Base-by-base conservation (phyloP, 306 rosid species). In the Quercus glauca region DNA sequence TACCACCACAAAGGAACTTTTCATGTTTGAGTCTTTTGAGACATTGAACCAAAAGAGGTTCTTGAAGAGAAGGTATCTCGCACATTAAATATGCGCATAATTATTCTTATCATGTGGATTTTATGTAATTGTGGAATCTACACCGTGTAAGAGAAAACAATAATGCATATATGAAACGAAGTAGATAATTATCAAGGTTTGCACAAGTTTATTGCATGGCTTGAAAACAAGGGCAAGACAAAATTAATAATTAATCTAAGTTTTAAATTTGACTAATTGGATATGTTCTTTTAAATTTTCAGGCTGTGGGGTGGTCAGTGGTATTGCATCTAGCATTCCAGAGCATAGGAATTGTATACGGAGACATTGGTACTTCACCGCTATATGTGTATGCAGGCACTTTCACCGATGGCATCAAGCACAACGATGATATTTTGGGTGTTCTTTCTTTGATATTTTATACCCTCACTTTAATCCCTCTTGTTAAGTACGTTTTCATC, bases 281-380 rank as follows among this genome's bases (percentile, higher is more conserved):
- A 25, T 23, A 4, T 15, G 0, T n/a, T 55, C 17, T 67, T 4
- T 21, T 53, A 26, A 49, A 49, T 10, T 49, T 8, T 19, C 20
- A 89, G 92, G 88, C 75, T 19, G 78, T 14, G 4, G 69, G 79
- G 15, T 80, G 82, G 97, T 67, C 82, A 15, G 78, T 84, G 74
- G 76, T 86, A 5, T 1, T 92, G 86, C 90, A 83, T 0, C 81
- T 92, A 43, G 97, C 93, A 6, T 90, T 92, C 68, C 95, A 92
- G 73, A 92, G 93, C 83, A 43, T 92, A 5, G 95, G 97, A 64
- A 79, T 90, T 14, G 91, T 90, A 19, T 90, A 92, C 19, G 97
- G 97, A 10, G 97, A 90, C 80, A 85, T 90, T 17, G 95, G 97
- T 6, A 90, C 97, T 58, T 90, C 93, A 8, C 97, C 95, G 18